Evolutionary conservation across 805 yeast species (phyloP).

Genomic region (Cyberlindnera maritima): DNA sequence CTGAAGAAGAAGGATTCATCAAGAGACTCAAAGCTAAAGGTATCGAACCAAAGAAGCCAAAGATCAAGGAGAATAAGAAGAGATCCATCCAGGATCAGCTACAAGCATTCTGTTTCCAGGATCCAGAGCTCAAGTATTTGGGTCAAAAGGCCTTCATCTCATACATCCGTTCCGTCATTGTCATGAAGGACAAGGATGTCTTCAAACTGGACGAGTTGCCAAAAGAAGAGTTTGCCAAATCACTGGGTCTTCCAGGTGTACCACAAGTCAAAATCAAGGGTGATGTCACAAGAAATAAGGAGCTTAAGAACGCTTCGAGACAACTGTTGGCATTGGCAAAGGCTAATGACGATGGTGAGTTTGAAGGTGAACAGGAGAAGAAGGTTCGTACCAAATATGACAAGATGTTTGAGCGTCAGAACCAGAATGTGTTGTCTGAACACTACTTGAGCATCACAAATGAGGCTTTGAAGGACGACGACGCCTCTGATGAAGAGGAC

Average conservation of each 20-base stretch:
- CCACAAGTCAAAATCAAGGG: constrained; percentile 82
- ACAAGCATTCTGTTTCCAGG: constrained; percentile 87
- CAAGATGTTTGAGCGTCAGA: constrained; percentile 91
- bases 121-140: constrained; percentile 85
- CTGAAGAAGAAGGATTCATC: constrained; percentile 77
- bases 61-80: constrained; percentile 67
- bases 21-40: constrained; percentile 57
- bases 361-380: constrained; percentile 32
- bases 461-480: constrained; percentile 26
- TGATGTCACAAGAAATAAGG: constrained; percentile 48
- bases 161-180: constrained; percentile 77
- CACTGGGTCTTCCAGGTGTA: constrained; percentile 93
- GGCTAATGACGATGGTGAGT: constrained; percentile 64
- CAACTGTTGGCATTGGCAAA: constrained; percentile 56
- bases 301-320: constrained; percentile 78
- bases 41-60: constrained; percentile 69
- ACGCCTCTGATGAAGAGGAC: constrained; percentile 46
- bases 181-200: constrained; percentile 85
- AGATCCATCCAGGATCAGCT: constrained; percentile 77
- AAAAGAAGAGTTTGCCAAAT: constrained; percentile 77
- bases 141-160: constrained; percentile 96
- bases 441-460: constrained; percentile 78
- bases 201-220: constrained; percentile 78
- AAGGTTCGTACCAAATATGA: constrained; percentile 85
- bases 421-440: constrained; percentile 88